phyloP scores from a whole-genome alignment of 78 protist species.

The Acrasis kona region DNA sequence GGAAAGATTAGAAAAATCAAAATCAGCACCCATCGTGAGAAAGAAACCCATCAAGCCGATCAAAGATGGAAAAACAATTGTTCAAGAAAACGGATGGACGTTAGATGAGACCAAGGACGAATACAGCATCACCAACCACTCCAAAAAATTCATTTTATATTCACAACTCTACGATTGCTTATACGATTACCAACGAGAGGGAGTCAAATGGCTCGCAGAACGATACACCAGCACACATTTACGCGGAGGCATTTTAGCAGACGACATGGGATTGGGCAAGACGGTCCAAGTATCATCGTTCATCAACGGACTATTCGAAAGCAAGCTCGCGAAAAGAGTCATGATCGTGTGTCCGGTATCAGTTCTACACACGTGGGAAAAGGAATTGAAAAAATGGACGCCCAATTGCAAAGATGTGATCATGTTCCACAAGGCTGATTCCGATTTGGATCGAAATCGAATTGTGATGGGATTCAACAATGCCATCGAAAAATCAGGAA shows the following conservation, averaged over 20 bases:
- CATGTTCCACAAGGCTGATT: not conserved
- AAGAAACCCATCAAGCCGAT: no score
- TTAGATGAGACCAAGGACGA: no score
- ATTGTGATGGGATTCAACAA: not conserved
- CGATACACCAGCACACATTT: conserved; percentile 5
- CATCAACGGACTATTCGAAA: not conserved
- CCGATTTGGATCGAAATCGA: conserved; percentile 31
- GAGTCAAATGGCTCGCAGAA: not conserved
- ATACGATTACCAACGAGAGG: not conserved
- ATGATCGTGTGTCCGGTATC: not conserved
- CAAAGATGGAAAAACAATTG: no score
- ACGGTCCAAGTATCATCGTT: not conserved
- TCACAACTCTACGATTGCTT: no score
- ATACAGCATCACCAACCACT: no score
- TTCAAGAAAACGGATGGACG: no score
- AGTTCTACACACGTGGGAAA: not conserved
- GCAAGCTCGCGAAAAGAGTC: not conserved
- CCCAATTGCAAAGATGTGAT: not conserved
- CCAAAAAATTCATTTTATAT: no score
- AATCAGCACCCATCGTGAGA: no score
- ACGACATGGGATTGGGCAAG: conserved; percentile 33
- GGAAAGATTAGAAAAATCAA: no score
- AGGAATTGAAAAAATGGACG: not conserved
- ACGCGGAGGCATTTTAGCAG: conserved; percentile 67
- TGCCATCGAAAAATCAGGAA: no score